Evolutionary conservation across 2,329 filamentous ascomycete genomes (phyloP), one percentile per base, ranked within the genome.

Genomic region (Xylariomycetidae sp.): DNA sequence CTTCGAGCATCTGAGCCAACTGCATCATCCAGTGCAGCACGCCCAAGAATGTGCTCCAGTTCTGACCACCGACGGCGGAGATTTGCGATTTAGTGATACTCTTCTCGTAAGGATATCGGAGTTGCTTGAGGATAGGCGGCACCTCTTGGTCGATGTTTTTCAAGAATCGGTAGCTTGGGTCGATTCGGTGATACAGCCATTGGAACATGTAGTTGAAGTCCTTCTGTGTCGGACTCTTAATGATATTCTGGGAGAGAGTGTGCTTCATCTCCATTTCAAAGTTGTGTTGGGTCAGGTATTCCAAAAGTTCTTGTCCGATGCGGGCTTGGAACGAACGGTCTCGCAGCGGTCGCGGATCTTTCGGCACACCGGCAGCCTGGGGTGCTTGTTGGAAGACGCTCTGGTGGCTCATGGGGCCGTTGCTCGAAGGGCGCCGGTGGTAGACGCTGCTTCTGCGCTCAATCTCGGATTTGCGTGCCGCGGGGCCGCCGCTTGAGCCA

Each of bases 11-110:
- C 48, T 90, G 82, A 4, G 87, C 86, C 32, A 98, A 68, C 60
- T 96, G 89, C 90, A 98, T 95, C 79, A 98, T 90, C 92, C 92
- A 98, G 63, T 98, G 89, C 31, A 98, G 70, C 57, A 98, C 68
- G 0, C 89, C 92, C 10, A 98, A 68, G 52, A 98, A 96, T 0
- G 87, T 92, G 42, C 84, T 84, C 92, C 92, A 98, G 56, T 96
- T 96, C 60, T 95, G 88, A 3, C 89, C 90, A 45, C 92, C 92
- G 0, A 96, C 92, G 2, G 93, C 92, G 0, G 87, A 79, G 37
- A 98, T 87, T 54, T 95, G 88, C 32, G 87, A 95, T 61, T 96
- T 98, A 34, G 88, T 95, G 50, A 98, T 96, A 52, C 82, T 89
- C 60, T 88, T 86, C 52, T 95, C 88, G 54, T 88, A 98, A 0